Conservation (phyloP, 2,329 filamentous ascomycete species). For the Capronia americana region DNA sequence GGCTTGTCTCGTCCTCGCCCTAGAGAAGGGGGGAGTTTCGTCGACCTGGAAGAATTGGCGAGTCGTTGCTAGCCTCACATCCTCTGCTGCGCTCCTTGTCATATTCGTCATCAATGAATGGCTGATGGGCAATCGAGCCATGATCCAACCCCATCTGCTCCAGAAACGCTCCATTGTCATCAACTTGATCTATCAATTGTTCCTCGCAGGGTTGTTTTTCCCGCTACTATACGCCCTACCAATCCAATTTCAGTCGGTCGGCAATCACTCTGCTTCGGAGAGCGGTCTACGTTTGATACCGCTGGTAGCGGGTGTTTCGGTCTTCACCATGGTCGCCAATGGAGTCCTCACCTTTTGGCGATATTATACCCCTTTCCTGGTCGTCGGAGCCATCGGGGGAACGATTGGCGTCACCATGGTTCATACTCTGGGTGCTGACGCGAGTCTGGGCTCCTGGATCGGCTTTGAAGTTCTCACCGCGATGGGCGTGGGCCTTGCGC, state of each 20-base stretch:
- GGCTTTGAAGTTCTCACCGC: conserved; percentile 46
- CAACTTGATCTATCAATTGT: conserved; percentile 46
- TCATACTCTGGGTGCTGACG: conserved; percentile 42
- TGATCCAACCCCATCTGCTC: conserved; percentile 48
- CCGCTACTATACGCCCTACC: conserved; percentile 53
- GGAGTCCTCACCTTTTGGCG: conserved; percentile 41
- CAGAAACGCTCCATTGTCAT: conserved; percentile 45
- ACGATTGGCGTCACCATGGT: conserved; percentile 43
- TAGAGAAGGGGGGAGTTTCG: conserved; percentile 52
- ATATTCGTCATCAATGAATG: conserved; percentile 47
- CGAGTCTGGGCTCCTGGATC: conserved; percentile 43
- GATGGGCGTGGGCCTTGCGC: conserved; percentile 37
- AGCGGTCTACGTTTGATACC: conserved; percentile 52
- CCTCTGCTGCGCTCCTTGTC: conserved; percentile 46
- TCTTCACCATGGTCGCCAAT: conserved; percentile 45
- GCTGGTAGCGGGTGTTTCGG: conserved; percentile 46
- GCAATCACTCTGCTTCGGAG: conserved; percentile 42
- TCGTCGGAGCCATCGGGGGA: conserved; percentile 37
- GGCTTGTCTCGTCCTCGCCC: conserved; percentile 52
- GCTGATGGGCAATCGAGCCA: conserved; percentile 48
- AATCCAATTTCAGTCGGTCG: conserved; percentile 56
- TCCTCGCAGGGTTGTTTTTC: conserved; percentile 46
- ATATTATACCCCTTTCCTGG: conserved; percentile 39
- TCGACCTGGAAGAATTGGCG: conserved; percentile 45
- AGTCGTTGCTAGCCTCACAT: conserved; percentile 55